A percentile compares a stretch with the other conserved stretches of the same genome.
These are phyloP conservation scores for Leccinum fuscescens DNA, from an alignment of 1,284 basidiomycete genomes.

Conservation along the genomic window DNA sequence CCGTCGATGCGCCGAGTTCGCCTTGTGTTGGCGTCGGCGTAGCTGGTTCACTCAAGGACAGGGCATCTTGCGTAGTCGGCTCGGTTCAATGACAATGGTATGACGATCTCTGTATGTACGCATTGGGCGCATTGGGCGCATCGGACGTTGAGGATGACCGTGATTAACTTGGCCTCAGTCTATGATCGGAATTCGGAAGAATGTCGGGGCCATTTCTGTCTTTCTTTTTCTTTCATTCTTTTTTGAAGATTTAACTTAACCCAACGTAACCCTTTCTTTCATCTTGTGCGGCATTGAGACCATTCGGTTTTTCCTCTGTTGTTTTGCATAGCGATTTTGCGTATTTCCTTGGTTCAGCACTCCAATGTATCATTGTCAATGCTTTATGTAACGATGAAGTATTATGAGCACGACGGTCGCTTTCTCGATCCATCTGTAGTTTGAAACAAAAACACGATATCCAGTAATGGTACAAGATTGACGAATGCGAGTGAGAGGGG, in stretches of 20 bases:
- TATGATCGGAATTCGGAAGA: background rate
- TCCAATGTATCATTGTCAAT: slow-evolving; percentile 29
- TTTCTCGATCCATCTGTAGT: slow-evolving; percentile 17
- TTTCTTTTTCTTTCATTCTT: background rate
- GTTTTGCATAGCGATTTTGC: slow-evolving; percentile 27
- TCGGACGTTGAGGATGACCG: background rate
- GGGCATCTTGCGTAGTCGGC: slow-evolving; percentile 5
- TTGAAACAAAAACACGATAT: slow-evolving; percentile 2
- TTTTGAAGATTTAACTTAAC: slow-evolving; percentile 14
- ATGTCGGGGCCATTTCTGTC: background rate
- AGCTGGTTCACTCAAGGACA: slow-evolving; percentile 5
- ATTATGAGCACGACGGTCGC: slow-evolving; percentile 16
- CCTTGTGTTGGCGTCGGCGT: slow-evolving; percentile 11
- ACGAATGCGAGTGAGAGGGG: background rate
- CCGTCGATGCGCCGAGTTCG: slow-evolving; percentile 5
- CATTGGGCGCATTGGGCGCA: background rate
- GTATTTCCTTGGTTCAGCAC: slow-evolving; percentile 16
- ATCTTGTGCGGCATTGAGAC: slow-evolving; percentile 7
- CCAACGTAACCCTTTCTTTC: background rate
- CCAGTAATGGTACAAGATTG: background rate
- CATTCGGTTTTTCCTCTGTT: slow-evolving; percentile 16
- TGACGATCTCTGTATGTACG: background rate
- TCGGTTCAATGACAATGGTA: slow-evolving; percentile 19
- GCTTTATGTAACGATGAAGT: slow-evolving; percentile 18
- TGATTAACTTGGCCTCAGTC: background rate